A percentile compares a stretch with the other conserved stretches of the same genome.
These are phyloP conservation scores for Entomophthora muscae DNA, from an alignment of 371 early-diverging fungal genomes.

Conservation along the genomic window DNA sequence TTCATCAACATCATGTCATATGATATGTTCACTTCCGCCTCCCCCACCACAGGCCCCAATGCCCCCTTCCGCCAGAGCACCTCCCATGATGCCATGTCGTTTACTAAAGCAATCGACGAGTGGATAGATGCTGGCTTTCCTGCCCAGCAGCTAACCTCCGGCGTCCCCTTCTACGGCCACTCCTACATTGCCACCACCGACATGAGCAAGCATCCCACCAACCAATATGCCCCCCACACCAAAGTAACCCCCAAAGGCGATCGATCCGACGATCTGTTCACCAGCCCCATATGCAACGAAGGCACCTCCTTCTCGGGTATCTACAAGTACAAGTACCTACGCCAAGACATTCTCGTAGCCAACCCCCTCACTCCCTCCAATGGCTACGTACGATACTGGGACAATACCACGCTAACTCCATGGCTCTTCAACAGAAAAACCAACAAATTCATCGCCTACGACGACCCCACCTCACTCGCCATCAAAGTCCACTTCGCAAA, in stretches of 20 bases:
- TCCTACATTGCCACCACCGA: conserved; percentile 24
- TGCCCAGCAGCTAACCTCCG: conserved; percentile 13
- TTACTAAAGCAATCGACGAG: neutral
- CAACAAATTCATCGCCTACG: conserved; percentile 37
- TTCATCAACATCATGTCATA: conserved; percentile 34
- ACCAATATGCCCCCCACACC: neutral
- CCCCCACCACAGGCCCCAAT: conserved; percentile 31
- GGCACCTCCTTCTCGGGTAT: no score
- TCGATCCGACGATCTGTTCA: neutral
- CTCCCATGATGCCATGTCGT: conserved; percentile 11
- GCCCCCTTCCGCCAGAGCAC: conserved; percentile 29
- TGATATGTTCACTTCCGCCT: conserved; percentile 24
- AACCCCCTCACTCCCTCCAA: conserved; percentile 19
- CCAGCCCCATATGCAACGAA: neutral
- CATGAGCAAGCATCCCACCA: conserved; percentile 14
- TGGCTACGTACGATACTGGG: conserved; percentile 25
- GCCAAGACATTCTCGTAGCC: neutral
- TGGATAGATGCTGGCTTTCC: conserved; percentile 4
- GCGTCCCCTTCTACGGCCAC: conserved; percentile 49
- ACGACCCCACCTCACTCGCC: conserved; percentile 34
- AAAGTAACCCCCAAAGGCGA: neutral
- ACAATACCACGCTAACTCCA: conserved; percentile 35
- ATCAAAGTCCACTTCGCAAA: conserved; percentile 34
- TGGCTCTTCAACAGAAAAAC: conserved; percentile 40
- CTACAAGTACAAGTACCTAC: neutral